These are phyloP conservation scores for Lophiotrema nucula DNA, from an alignment of 495 filamentous ascomycete species.

Conservation along the genomic window DNA sequence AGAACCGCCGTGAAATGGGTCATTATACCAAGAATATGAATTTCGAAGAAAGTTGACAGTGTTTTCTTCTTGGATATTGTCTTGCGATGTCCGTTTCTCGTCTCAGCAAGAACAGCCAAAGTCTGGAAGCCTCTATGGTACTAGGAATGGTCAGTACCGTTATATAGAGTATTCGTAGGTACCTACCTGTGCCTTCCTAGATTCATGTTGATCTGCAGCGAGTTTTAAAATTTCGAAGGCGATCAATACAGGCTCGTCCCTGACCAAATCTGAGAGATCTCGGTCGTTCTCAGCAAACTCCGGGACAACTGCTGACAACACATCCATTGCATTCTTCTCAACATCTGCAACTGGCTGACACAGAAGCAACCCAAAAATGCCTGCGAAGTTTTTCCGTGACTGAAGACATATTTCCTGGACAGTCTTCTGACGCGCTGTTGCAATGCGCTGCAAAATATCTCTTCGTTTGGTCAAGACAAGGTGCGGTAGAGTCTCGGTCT, in stretches of 20 bases:
- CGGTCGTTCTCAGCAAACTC: conserved; percentile 59
- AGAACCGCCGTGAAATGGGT: conserved; percentile 76
- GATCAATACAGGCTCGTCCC: conserved; percentile 70
- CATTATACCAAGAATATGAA: conserved; percentile 85
- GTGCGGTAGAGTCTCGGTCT: conserved; percentile 78
- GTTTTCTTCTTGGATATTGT: conserved; percentile 52
- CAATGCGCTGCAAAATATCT: conserved; percentile 78
- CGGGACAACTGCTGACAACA: conserved; percentile 63
- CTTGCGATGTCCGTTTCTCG: conserved; percentile 52
- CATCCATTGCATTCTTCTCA: conserved; percentile 65
- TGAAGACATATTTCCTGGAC: conserved; percentile 60
- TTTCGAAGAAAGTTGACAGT: conserved; percentile 77
- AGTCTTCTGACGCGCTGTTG: conserved; percentile 64
- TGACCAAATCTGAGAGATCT: conserved; percentile 66
- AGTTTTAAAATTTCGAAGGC: conserved; percentile 82
- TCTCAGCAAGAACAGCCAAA: conserved; percentile 63
- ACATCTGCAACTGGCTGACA: conserved; percentile 66
- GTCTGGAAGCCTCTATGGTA: conserved; percentile 63
- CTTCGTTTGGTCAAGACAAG: conserved; percentile 73
- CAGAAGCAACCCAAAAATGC: conserved; percentile 76
- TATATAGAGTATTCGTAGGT: conserved; percentile 17
- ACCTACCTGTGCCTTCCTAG: conserved; percentile 57
- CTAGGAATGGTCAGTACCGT: conserved; percentile 36
- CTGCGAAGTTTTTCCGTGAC: conserved; percentile 64
- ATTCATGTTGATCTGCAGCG: conserved; percentile 65